Conservation (phyloP, 139 green algal species). For the Chlamydomonas incerta region DNA sequence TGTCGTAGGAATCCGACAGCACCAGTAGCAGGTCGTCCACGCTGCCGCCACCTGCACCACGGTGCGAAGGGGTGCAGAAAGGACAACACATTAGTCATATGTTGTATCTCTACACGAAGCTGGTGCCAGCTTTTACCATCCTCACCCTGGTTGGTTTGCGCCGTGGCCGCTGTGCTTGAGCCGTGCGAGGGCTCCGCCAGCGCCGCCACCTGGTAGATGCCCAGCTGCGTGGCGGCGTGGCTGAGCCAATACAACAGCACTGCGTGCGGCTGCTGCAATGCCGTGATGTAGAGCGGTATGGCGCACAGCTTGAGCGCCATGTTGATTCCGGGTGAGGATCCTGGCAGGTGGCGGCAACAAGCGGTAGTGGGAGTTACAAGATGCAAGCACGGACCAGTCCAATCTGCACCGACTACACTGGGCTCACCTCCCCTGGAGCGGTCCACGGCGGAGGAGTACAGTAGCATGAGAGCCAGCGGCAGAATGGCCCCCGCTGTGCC, state of each 20-base stretch:
- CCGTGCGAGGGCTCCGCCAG: too few relatives aligned
- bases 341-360: neutral
- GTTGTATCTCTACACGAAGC: too few relatives aligned
- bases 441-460: constrained; percentile 29
- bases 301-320: constrained; percentile 30
- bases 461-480: constrained; percentile 43
- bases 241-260: constrained; percentile 42
- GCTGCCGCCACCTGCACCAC: neutral
- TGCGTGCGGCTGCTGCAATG: constrained; percentile 45
- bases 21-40: constrained; percentile 8
- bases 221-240: neutral
- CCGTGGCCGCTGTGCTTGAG: neutral
- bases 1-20: constrained; percentile 18
- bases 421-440: constrained; percentile 29
- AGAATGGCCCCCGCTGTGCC: constrained; percentile 50
- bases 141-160: neutral
- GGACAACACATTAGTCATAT: neutral
- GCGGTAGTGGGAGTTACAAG: neutral
- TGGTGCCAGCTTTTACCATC: too few relatives aligned
- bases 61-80: neutral
- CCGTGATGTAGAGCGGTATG: constrained; percentile 29
- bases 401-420: neutral
- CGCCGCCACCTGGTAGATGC: neutral
- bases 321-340: constrained; percentile 20
- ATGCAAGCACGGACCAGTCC: neutral